Base-by-base conservation (phyloP, 1,139 yeast genomes). In the Ogataea hybrid region DNA sequence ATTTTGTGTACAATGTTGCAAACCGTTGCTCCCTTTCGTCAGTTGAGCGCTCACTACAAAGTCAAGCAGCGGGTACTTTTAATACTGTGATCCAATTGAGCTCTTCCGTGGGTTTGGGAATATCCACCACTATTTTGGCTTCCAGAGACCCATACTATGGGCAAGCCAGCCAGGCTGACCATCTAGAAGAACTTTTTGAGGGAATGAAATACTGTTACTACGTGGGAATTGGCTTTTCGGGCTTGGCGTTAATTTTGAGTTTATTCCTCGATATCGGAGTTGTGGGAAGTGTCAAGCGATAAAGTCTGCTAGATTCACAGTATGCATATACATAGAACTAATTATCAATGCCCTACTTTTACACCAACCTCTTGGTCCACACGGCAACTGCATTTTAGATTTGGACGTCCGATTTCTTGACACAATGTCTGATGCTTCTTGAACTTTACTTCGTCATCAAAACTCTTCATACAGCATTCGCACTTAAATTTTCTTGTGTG, bases 401-500 rank as follows among this genome's bases (percentile, higher is more conserved):
- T n/a, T 12, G 15, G 34, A n/a, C 5, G n/a, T 8, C 25, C 31
- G 11, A 21, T 41, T 25, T 41, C 41, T 28, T 42, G 32, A 36
- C 63, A 58, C 5, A 38, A 25, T 31, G 59, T 58, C 51, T 64
- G 43, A 57, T 79, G 84, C 44, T 64, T 70, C 1, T 65, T 57
- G 43, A 64, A 65, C 42, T 64, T 67, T 4, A 64, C 57, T 48
- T 70, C 70, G 47, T 65, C 68, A 28, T 73, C 74, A 52, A 80
- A 82, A 44, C 74, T 70, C 49, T 65, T 68, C 8, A 73, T 66
- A 58, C 89, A 82, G 11, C 53, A 50, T 2, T 63, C 68, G 58
- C 89, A 82, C 41, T 66, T 69, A 57, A 61, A 77, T 27, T 63
- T 60, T 47, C 79, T 71, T 32, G 65, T 63, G 59, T 84, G 94